Base-by-base conservation (phyloP, 495 filamentous ascomycete genomes). In the Penicillium bialowiezense region DNA sequence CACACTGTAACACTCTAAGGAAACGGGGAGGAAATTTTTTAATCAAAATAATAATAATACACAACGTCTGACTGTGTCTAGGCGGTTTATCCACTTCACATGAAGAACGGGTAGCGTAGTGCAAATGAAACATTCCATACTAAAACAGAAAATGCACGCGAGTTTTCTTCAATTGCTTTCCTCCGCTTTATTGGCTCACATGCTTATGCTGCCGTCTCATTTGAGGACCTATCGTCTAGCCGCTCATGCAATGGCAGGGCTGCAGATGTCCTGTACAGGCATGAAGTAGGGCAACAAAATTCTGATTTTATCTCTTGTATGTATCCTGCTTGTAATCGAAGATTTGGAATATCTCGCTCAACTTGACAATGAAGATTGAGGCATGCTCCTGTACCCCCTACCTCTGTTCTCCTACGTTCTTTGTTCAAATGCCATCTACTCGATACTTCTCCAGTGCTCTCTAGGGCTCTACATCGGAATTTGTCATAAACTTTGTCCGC, bases 161-260 rank as follows among this genome's bases (percentile, higher is more conserved):
- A 58, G n/a, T 44, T 7, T 44, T 12, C 29, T 24, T n/a, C 3
- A 21, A 21, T n/a, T 17, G 18, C 19, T 34, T 7, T 24, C 32
- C 32, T 34, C 20, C 19, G 5, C 2, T 48, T 48, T 44, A 56
- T 51, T 56, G 50, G 40, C 54, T 59, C 52, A 56, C 52, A 54
- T 56, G 49, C 52, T 44, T 51, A 18, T 12, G 32, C 21, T 41
- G 39, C 46, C 49, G 38, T 51, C 48, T 48, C 32, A 34, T 38
- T 41, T 48, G 41, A 36, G 19, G 36, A 13, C 50, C 42, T 56
- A 54, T 60, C 42, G 55, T 43, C 39, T 45, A 41, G 21, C 39
- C 52, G 40, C 50, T 51, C 39, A 48, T 60, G 57, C 46, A 51
- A 33, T 53, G 46, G 46, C 57, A 53, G 52, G 52, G 48, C 56